Percentiles rank a stretch among this genome's conserved stretches.
Conservation (phyloP, 768 basidiomycete species). For the Leccinum ochraceum region DNA sequence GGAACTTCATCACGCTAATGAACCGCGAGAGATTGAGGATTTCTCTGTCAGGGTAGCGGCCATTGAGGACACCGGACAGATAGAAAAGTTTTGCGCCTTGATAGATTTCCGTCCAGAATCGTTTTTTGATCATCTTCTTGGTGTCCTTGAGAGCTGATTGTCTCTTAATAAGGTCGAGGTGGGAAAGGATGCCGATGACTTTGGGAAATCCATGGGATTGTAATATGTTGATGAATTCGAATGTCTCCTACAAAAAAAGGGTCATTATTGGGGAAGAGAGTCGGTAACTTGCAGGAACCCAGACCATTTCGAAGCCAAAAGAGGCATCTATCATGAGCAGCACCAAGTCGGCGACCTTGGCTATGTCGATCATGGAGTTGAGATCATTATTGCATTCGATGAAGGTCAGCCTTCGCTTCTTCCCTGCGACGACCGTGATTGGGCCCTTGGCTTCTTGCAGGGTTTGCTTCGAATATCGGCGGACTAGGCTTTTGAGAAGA, state of each 20-base stretch:
- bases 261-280: neutral
- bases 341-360: conserved; percentile 94
- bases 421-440: conserved; percentile 92
- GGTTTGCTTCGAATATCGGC: conserved; percentile 92
- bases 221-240: conserved; percentile 96
- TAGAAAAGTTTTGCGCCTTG: conserved; percentile 98
- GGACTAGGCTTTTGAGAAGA: conserved; percentile 85
- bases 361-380: conserved; percentile 98
- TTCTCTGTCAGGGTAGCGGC: conserved; percentile 95
- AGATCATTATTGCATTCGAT: conserved; percentile 98
- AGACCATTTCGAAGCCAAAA: conserved; percentile 98
- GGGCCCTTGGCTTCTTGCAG: conserved; percentile 89
- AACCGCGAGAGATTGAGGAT: conserved; percentile 96
- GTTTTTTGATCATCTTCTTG: conserved; percentile 94
- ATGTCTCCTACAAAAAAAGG: conserved; percentile 75
- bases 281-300: conserved; percentile 18
- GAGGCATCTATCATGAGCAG: conserved; percentile 97
- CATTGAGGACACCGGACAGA: conserved; percentile 94
- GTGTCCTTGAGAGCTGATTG: conserved; percentile 80
- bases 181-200: conserved; percentile 94
- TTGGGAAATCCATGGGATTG: conserved; percentile 98
- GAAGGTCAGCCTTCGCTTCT: conserved; percentile 91
- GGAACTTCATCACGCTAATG: conserved; percentile 98
- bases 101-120: conserved; percentile 99
- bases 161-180: conserved; percentile 97